A percentile compares a stretch with the other conserved stretches of the same genome.
Evolutionary conservation across 2,329 filamentous ascomycete species (phyloP).

Genomic region (Domatiomyces globalis): DNA sequence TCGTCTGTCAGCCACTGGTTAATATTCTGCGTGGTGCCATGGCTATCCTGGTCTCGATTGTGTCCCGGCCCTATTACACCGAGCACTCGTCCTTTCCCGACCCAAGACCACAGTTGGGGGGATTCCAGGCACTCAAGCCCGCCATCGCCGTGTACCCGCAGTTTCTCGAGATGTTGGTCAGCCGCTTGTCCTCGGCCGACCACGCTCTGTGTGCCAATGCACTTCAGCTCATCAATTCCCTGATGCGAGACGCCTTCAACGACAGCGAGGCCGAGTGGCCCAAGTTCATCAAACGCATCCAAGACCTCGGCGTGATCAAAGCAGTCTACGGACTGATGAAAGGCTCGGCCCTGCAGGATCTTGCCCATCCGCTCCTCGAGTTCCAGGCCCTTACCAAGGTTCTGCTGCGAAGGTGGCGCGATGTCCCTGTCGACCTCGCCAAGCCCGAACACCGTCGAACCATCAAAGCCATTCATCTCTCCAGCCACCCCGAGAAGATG

Average conservation of each 20-base stretch:
- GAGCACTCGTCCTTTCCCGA: not conserved
- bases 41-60: slow-evolving; percentile 87
- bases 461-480: slow-evolving; percentile 70
- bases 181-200: slow-evolving; percentile 81
- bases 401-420: slow-evolving; percentile 73
- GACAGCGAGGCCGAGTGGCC: slow-evolving; percentile 77
- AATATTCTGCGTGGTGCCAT: slow-evolving; percentile 95
- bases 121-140: slow-evolving; percentile 82
- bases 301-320: slow-evolving; percentile 84
- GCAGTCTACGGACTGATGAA: slow-evolving; percentile 90
- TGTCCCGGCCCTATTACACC: slow-evolving; percentile 58
- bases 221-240: slow-evolving; percentile 83
- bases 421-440: slow-evolving; percentile 71
- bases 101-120: slow-evolving; percentile 31
- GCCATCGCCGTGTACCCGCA: slow-evolving; percentile 82
- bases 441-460: slow-evolving; percentile 76
- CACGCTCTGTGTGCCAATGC: slow-evolving; percentile 93
- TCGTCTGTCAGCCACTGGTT: slow-evolving; percentile 88
- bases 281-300: slow-evolving; percentile 82
- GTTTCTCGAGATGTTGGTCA: slow-evolving; percentile 88
- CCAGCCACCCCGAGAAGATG: slow-evolving; percentile 55
- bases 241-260: slow-evolving; percentile 80
- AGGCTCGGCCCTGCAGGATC: slow-evolving; percentile 76
- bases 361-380: slow-evolving; percentile 78
- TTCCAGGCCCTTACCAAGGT: slow-evolving; percentile 88